Evolutionary conservation across 257 asterid genomes (phyloP), one percentile per base, ranked within the genome.

Genomic region (Capsicum pubescens): DNA sequence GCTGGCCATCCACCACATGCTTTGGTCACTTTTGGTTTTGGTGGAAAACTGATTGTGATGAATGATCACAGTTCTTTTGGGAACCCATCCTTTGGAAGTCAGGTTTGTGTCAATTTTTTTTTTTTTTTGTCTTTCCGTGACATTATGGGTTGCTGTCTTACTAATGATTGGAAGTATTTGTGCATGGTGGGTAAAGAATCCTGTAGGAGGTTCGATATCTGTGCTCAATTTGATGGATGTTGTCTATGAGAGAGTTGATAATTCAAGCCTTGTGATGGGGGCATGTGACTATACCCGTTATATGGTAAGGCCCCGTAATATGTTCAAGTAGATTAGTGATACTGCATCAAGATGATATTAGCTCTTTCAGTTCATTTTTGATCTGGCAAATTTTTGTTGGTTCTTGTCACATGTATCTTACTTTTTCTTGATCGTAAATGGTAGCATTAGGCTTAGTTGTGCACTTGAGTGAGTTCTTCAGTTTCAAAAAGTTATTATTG

Each of bases 1-100:
- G 97, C 94, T 16, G 98, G 97, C 60, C 98, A 98, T 66, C 98
- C 99, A 72, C 91, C 96, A 36, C 98, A 95, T 89, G 99, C 99
- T 82, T 87, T 97, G 89, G 97, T 92, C 84, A 74, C 94, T 84
- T 97, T 97, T 88, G 99, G 99, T 67, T 97, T 97, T 86, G 99
- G 99, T 72, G 99, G 99, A 85, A 97, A 97, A 87, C 94, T 95
- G 78, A 91, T 97, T 82, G 91, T 95, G 87, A 87, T 91, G 91
- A 95, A 93, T 89, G 87, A 91, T 85, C 81, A 83, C 79, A 83
- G 82, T 89, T 87, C 91, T 68, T 17, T 83, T 81, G 94, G 87
- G 81, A 89, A 83, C 87, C 71, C 90, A 79, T 90, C 90, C 74
- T 91, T 85, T 76, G 97, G 92, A 81, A 90, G 87, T 84, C 98